Conservation (phyloP, 2,329 filamentous ascomycete genomes). For the Aureobasidium zeae region DNA sequence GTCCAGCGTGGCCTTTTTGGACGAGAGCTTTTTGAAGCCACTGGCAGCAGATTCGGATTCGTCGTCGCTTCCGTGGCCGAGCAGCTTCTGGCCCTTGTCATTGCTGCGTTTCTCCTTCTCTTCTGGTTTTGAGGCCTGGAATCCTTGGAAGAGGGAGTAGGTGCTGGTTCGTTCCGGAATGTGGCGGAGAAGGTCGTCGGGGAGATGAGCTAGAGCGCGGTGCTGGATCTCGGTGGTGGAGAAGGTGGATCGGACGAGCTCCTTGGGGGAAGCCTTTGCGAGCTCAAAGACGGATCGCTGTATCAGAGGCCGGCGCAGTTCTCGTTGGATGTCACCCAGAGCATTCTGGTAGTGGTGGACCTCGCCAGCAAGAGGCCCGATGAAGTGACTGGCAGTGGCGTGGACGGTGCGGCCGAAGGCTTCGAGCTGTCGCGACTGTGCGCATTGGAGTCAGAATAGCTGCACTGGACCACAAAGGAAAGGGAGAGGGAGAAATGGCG, state of each 20-base stretch:
- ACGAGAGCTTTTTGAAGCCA: constrained; percentile 63
- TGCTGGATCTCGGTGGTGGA: constrained; percentile 90
- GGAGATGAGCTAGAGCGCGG: constrained; percentile 75
- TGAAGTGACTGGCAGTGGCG: constrained; percentile 83
- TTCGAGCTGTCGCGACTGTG: constrained; percentile 75
- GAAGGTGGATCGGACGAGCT: constrained; percentile 84
- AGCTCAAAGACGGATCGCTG: constrained; percentile 89
- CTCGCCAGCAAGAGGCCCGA: constrained; percentile 42
- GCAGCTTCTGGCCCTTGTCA: constrained; percentile 66
- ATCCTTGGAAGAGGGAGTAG: constrained; percentile 94
- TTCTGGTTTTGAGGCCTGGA: constrained; percentile 81
- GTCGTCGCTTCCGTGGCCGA: constrained; percentile 48
- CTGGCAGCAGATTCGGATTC: constrained; percentile 51
- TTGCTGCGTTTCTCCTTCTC: constrained; percentile 59
- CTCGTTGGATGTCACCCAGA: constrained; percentile 80
- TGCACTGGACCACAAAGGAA: too few species aligned
- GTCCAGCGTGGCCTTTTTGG: constrained; percentile 68
- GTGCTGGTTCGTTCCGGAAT: constrained; percentile 78
- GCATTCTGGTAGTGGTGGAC: constrained; percentile 71
- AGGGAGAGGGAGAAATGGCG: too few species aligned
- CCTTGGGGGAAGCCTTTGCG: constrained; percentile 82
- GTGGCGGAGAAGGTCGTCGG: constrained; percentile 81
- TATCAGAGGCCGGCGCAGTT: constrained; percentile 71
- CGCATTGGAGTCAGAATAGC: neutral
- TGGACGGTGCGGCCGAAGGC: constrained; percentile 92